Evolutionary conservation across 768 basidiomycete species (phyloP).

Genomic region (Lactarius akahatsu): DNA sequence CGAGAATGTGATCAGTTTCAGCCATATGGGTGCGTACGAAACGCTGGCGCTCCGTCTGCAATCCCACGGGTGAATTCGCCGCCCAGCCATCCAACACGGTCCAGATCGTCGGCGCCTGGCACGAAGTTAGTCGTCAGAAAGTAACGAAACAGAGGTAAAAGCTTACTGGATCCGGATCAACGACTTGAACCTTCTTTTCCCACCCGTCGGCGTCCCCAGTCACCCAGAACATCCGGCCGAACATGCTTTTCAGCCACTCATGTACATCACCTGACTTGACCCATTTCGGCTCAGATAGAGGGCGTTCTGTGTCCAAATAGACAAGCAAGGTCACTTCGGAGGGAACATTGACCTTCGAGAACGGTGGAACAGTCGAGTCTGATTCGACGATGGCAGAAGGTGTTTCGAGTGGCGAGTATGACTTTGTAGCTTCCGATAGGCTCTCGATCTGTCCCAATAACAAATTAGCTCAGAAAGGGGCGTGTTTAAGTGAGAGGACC

Average conservation of each 20-base stretch:
- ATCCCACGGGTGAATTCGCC: slow-evolving; percentile 75
- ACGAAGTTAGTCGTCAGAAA: slow-evolving; percentile 14
- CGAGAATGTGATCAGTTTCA: slow-evolving; percentile 84
- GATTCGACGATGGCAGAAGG: slow-evolving; percentile 43
- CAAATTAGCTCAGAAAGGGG: not conserved
- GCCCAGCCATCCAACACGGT: slow-evolving; percentile 91
- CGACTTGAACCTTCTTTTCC: slow-evolving; percentile 90
- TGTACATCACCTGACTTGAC: slow-evolving; percentile 92
- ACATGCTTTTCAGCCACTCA: slow-evolving; percentile 88
- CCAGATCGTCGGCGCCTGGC: slow-evolving; percentile 86
- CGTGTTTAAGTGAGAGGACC: slow-evolving; percentile 34
- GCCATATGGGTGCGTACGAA: slow-evolving; percentile 89
- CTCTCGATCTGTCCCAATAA: slow-evolving; percentile 64
- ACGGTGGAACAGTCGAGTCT: slow-evolving; percentile 73
- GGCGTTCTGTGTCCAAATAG: slow-evolving; percentile 82
- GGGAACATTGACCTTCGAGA: slow-evolving; percentile 54
- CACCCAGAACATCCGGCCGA: slow-evolving; percentile 86
- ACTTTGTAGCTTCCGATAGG: slow-evolving; percentile 67
- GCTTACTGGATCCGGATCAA: slow-evolving; percentile 92
- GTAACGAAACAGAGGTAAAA: slow-evolving; percentile 13
- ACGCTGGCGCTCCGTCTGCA: slow-evolving; percentile 71
- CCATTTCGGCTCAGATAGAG: slow-evolving; percentile 96
- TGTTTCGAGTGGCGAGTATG: slow-evolving; percentile 60
- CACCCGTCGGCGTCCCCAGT: slow-evolving; percentile 86
- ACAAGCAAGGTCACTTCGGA: slow-evolving; percentile 63